phyloP scores from a whole-genome alignment of 371 early-diverging fungal genomes.

The Actinomortierella ambigua region DNA sequence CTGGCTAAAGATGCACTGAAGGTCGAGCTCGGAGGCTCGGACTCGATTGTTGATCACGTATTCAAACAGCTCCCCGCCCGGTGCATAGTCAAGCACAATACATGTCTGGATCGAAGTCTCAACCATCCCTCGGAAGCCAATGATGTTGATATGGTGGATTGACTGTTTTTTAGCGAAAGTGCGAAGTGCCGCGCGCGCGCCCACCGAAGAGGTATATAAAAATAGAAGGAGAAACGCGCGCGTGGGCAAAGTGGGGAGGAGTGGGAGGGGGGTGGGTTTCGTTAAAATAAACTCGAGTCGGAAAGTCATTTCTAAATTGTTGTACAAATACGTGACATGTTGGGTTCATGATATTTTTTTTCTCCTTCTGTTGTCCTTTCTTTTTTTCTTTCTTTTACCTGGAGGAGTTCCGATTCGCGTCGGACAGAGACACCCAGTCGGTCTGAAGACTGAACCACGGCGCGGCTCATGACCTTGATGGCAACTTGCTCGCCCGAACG shows the following conservation, averaged over 20 bases:
- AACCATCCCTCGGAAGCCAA: conserved; percentile 73
- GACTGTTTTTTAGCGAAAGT: conserved; percentile 48
- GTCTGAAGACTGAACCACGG: conserved; percentile 41
- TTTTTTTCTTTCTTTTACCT: conserved; percentile 13
- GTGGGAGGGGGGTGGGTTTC: too few species aligned
- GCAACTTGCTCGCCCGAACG: conserved; percentile 43
- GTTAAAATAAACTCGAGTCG: too few species aligned
- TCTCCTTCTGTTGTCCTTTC: conserved; percentile 8
- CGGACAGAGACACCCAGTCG: conserved; percentile 33
- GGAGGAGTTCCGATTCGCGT: conserved; percentile 39
- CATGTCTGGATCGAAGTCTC: conserved; percentile 67
- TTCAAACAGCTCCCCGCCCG: conserved; percentile 72
- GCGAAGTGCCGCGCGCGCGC: too few species aligned
- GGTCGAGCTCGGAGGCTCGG: conserved; percentile 32
- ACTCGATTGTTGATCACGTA: conserved; percentile 53
- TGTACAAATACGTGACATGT: too few species aligned
- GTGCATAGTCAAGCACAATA: conserved; percentile 68
- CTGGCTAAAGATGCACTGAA: conserved; percentile 29
- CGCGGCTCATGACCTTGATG: conserved; percentile 41
- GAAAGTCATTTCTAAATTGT: too few species aligned
- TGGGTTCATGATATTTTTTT: too few species aligned
- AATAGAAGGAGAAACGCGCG: too few species aligned
- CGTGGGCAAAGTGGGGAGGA: too few species aligned
- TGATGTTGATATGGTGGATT: conserved; percentile 71
- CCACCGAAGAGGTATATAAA: too few species aligned